Evolutionary conservation across 805 yeast species (phyloP), one percentile per base, ranked within the genome.

Genomic region (Starmerella ratchasimensis): DNA sequence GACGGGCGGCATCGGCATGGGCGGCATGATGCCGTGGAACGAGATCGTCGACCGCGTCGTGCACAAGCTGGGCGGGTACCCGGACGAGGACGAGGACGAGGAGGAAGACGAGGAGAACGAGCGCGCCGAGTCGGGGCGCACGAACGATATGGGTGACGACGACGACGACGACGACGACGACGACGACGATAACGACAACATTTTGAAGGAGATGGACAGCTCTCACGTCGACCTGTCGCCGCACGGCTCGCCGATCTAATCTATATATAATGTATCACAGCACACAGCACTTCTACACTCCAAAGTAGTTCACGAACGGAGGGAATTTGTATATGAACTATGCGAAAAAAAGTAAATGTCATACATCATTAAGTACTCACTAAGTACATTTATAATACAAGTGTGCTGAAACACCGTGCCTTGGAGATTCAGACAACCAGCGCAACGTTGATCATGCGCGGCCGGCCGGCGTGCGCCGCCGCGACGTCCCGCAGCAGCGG

Each of bases 1-100:
- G 29, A 83, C 86, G 62, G 97, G 98, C 44, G 97, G 88, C 51
- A 84, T 90, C 42, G 97, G 97, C n/a, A 80, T 90, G 83, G 97
- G 98, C 34, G 97, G 98, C 38, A 90, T 90, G 97, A 79, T 86
- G 77, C 97, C 90, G 51, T 83, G 93, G 74, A 80, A 82, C 56
- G 96, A 86, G 56, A 78, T 90, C 50, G 94, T 84, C 15, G 93
- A 84, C 54, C 74, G 75, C 50, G 68, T 82, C 34, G 93, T 80
- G 16, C 65, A 75, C 59, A 78, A 76, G 54, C 62, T 84, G 46
- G 72, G 76, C 46, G 67, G 74, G 39, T 61, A 70, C 67, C 76
- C 76, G 15, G 69, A 71, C 36, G 69, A 64, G 21, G 74, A 69
- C 10, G 68, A 65, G 22, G 70, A 63, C 10, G 68, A 64, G 16